Conservation (phyloP, 2,329 filamentous ascomycete species). For the Nothophaeocryptopus gaeumannii region DNA sequence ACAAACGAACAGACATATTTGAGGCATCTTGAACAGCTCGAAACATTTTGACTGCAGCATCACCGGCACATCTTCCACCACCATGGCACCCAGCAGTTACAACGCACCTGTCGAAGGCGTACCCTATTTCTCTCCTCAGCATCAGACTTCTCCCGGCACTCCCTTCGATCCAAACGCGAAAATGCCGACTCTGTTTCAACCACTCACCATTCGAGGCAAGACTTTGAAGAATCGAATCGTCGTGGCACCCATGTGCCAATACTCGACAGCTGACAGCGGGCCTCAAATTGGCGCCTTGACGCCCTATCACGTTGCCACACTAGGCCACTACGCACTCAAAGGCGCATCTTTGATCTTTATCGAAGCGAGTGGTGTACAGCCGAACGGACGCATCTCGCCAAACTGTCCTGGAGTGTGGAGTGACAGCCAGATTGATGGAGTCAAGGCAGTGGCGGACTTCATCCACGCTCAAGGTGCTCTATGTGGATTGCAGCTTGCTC, state of each 20-base stretch:
- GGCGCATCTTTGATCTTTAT: slow-evolving; percentile 72
- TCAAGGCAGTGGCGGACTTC: slow-evolving; percentile 71
- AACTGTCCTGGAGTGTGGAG: slow-evolving; percentile 78
- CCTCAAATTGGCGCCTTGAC: slow-evolving; percentile 62
- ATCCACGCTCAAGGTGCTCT: slow-evolving; percentile 73
- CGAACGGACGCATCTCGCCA: slow-evolving; percentile 78
- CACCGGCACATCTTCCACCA: background rate
- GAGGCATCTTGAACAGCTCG: too few relatives aligned
- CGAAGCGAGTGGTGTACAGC: slow-evolving; percentile 74
- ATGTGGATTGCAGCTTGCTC: slow-evolving; percentile 74
- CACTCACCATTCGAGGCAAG: slow-evolving; percentile 54
- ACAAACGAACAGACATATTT: too few relatives aligned
- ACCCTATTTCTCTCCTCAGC: slow-evolving; percentile 48
- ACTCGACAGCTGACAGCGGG: slow-evolving; percentile 57
- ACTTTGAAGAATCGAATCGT: slow-evolving; percentile 65
- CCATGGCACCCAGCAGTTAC: slow-evolving; percentile 26
- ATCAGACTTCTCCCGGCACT: slow-evolving; percentile 45
- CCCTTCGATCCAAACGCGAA: slow-evolving; percentile 44
- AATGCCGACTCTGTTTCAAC: slow-evolving; percentile 58
- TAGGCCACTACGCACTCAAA: slow-evolving; percentile 72
- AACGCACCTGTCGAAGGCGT: slow-evolving; percentile 45
- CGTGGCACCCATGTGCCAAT: slow-evolving; percentile 64
- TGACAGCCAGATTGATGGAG: slow-evolving; percentile 72
- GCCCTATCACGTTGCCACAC: slow-evolving; percentile 77
- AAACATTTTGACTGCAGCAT: too few relatives aligned